These are phyloP conservation scores for Ulmus americana DNA, from an alignment of 331 rosid species.

Conservation along the genomic window DNA sequence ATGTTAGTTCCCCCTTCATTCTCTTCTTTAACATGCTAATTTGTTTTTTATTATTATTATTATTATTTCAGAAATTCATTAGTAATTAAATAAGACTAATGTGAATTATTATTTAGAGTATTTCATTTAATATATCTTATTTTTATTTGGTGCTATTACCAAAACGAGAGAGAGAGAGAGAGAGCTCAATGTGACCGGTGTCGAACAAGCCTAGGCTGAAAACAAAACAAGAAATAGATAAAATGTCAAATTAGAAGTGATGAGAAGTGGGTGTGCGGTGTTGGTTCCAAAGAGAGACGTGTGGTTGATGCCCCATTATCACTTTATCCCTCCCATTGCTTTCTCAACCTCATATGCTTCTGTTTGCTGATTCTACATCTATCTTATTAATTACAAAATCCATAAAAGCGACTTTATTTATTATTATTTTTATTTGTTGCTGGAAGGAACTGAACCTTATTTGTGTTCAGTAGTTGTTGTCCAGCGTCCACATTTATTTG, in stretches of 20 bases:
- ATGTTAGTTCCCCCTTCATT: too few relatives aligned
- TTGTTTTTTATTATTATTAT: too few relatives aligned
- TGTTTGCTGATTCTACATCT: neutral
- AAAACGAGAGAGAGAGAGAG: neutral
- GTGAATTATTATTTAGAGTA: too few relatives aligned
- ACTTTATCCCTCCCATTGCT: slow-evolving; percentile 54
- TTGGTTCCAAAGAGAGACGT: slow-evolving; percentile 27
- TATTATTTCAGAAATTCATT: too few relatives aligned
- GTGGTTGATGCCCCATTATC: slow-evolving; percentile 65
- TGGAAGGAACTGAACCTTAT: neutral
- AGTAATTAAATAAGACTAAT: too few relatives aligned
- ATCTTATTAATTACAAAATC: neutral
- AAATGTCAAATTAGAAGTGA: neutral
- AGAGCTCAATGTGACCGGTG: too few relatives aligned
- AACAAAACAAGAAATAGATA: neutral
- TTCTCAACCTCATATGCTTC: slow-evolving; percentile 58
- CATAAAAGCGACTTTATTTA: too few relatives aligned
- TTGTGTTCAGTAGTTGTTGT: neutral
- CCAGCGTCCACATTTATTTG: slow-evolving; percentile 10
- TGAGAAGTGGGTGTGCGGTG: slow-evolving; percentile 32
- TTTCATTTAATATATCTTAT: too few relatives aligned
- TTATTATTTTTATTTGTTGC: too few relatives aligned
- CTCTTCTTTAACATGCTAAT: too few relatives aligned
- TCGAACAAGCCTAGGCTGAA: neutral
- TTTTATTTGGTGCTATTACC: too few relatives aligned